These are phyloP conservation scores for Fusarium sp. DNA, from an alignment of 2,329 filamentous ascomycete genomes.

Conservation along the genomic window DNA sequence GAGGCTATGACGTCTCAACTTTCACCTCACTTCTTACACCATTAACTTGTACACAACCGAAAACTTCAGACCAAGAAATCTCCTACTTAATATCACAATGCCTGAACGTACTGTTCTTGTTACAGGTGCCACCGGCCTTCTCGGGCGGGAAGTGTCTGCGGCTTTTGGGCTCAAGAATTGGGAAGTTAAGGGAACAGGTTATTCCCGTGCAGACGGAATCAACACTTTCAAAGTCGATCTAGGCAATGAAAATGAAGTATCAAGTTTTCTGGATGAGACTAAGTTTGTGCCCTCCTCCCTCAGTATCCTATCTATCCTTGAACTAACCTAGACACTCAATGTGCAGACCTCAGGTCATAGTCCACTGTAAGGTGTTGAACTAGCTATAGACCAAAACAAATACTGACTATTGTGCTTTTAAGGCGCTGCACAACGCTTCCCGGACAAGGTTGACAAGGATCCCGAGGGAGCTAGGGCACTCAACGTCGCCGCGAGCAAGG, in stretches of 20 bases:
- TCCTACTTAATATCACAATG: slow-evolving; percentile 2
- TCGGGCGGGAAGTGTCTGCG: slow-evolving; percentile 81
- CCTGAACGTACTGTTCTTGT: slow-evolving; percentile 69
- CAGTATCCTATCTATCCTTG: background rate
- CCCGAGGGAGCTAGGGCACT: slow-evolving; percentile 78
- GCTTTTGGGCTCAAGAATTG: slow-evolving; percentile 73
- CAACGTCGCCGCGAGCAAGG: slow-evolving; percentile 77
- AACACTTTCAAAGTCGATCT: slow-evolving; percentile 72
- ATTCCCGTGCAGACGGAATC: slow-evolving; percentile 77
- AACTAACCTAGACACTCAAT: slow-evolving; percentile 9
- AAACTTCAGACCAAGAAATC: background rate
- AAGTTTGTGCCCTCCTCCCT: slow-evolving; percentile 56
- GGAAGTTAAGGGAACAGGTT: slow-evolving; percentile 77
- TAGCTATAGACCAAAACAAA: background rate
- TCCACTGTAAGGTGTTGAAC: slow-evolving; percentile 73
- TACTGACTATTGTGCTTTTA: slow-evolving; percentile 30
- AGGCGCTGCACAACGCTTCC: slow-evolving; percentile 90
- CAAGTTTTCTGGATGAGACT: slow-evolving; percentile 61
- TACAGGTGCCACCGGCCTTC: slow-evolving; percentile 85
- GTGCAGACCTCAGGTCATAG: slow-evolving; percentile 76
- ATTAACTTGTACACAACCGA: background rate
- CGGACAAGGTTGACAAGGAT: slow-evolving; percentile 85
- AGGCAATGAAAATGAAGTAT: slow-evolving; percentile 58
- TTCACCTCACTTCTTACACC: slow-evolving; percentile 4
- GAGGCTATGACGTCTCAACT: slow-evolving; percentile 30